Evolutionary conservation across 2,329 filamentous ascomycete genomes (phyloP).

Genomic region (Aphanocladium album): DNA sequence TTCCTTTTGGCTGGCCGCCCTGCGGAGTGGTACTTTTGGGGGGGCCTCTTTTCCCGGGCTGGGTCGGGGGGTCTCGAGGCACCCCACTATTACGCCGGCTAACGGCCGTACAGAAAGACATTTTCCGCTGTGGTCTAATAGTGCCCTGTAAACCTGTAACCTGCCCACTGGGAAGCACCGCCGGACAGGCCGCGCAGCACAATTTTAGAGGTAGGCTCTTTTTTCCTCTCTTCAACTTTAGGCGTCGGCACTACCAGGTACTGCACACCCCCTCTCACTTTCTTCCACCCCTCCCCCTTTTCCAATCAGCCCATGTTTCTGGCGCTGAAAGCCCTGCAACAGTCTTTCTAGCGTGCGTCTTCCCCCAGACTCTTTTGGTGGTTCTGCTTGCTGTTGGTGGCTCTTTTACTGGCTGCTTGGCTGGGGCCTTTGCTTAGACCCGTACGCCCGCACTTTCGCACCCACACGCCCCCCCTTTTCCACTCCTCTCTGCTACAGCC

Average conservation of each 20-base stretch:
- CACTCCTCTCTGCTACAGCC: neutral
- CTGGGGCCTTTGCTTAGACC: neutral
- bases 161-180: neutral
- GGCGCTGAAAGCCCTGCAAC: constrained; percentile 3
- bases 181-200: neutral
- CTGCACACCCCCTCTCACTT: too few species aligned
- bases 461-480: neutral
- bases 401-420: neutral
- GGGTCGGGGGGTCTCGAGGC: neutral
- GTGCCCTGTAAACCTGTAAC: too few species aligned
- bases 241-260: neutral
- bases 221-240: neutral
- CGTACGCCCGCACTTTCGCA: too few species aligned
- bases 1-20: constrained; percentile 11
- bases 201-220: too few species aligned
- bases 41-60: constrained; percentile 3
- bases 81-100: constrained; percentile 55
- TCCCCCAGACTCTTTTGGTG: constrained; percentile 4
- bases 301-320: neutral
- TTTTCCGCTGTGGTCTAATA: constrained; percentile 18
- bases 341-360: constrained; percentile 14
- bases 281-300: neutral
- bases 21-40: constrained; percentile 14
- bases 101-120: constrained; percentile 47
- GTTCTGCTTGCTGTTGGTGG: neutral